Evolutionary conservation across 179 eudicot genomes (phyloP).

Genomic region (Pouteria campechiana): DNA sequence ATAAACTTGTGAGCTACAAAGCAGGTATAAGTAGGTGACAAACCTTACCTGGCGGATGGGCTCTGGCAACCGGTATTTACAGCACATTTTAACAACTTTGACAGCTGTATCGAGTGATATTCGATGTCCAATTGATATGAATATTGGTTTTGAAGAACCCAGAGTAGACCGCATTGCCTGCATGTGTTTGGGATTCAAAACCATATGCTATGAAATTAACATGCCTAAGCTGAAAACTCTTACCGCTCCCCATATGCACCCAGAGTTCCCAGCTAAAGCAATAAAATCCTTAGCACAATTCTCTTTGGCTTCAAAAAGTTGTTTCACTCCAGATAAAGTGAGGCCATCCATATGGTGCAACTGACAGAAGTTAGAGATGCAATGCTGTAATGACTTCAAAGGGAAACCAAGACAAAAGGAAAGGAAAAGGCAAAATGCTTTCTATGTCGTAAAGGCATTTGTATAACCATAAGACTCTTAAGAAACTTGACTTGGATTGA

Average conservation of each 20-base stretch:
- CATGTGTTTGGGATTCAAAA: neutral
- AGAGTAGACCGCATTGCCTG: slow-evolving; percentile 69
- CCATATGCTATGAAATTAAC: neutral
- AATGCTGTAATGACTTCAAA: neutral
- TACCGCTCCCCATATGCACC: slow-evolving; percentile 67
- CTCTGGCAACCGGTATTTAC: slow-evolving; percentile 84
- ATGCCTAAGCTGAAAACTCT: slow-evolving; percentile 6
- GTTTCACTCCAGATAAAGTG: slow-evolving; percentile 39
- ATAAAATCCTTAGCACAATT: slow-evolving; percentile 18
- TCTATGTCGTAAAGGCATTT: too few species aligned
- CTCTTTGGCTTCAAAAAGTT: slow-evolving; percentile 31
- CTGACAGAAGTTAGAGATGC: slow-evolving; percentile 20
- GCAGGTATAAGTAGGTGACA: neutral
- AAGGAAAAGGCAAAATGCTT: too few species aligned
- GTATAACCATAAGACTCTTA: too few species aligned
- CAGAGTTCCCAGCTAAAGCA: slow-evolving; percentile 59
- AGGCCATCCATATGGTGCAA: slow-evolving; percentile 92
- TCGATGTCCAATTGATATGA: slow-evolving; percentile 82
- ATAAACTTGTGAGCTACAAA: too few species aligned
- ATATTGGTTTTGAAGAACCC: slow-evolving; percentile 69
- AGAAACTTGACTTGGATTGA: too few species aligned
- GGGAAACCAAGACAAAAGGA: neutral
- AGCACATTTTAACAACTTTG: slow-evolving; percentile 50
- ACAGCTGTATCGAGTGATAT: slow-evolving; percentile 64
- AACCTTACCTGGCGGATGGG: slow-evolving; percentile 76